phyloP scores from a whole-genome alignment of 768 basidiomycete genomes.

The Mycena indigotica region DNA sequence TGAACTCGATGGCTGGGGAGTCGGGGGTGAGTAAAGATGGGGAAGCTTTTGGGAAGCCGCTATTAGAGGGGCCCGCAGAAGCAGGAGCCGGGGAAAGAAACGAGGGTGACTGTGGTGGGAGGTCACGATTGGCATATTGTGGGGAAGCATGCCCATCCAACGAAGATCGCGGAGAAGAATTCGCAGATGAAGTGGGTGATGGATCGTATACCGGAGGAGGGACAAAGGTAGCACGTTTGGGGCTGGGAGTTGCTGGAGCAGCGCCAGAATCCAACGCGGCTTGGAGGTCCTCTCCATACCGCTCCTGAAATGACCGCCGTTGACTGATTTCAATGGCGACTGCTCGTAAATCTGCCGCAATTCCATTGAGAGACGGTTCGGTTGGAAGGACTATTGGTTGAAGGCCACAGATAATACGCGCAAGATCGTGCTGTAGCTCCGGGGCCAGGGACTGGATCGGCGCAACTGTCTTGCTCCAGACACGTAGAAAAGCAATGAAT shows the following conservation, averaged over 20 bases:
- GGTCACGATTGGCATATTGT: conserved; percentile 21
- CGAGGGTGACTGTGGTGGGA: conserved; percentile 30
- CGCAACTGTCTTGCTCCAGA: conserved; percentile 72
- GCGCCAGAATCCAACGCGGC: conserved; percentile 73
- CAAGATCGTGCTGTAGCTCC: conserved; percentile 79
- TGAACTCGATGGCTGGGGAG: conserved; percentile 71
- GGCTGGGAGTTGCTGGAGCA: conserved; percentile 28
- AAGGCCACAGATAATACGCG: conserved; percentile 74
- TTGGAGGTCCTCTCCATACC: conserved; percentile 74
- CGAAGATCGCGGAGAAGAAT: conserved; percentile 20
- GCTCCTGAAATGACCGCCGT: conserved; percentile 79
- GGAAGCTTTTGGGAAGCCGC: conserved; percentile 29
- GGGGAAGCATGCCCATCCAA: conserved; percentile 17
- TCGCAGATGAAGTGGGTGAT: conserved; percentile 19
- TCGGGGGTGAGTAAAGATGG: conserved; percentile 47
- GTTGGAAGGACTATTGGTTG: conserved; percentile 45
- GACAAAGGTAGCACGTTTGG: conserved; percentile 31
- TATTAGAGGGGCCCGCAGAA: conserved; percentile 28
- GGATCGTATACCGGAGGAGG: conserved; percentile 26
- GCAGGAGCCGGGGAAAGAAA: conserved; percentile 32
- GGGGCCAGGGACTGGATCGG: conserved; percentile 62
- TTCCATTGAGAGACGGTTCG: conserved; percentile 50
- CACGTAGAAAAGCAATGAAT: conserved; percentile 68
- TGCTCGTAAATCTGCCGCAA: conserved; percentile 80
- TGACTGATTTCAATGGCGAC: conserved; percentile 89